Conservation (phyloP, 495 filamentous ascomycete species). For the Penicillium ochrochloron region DNA sequence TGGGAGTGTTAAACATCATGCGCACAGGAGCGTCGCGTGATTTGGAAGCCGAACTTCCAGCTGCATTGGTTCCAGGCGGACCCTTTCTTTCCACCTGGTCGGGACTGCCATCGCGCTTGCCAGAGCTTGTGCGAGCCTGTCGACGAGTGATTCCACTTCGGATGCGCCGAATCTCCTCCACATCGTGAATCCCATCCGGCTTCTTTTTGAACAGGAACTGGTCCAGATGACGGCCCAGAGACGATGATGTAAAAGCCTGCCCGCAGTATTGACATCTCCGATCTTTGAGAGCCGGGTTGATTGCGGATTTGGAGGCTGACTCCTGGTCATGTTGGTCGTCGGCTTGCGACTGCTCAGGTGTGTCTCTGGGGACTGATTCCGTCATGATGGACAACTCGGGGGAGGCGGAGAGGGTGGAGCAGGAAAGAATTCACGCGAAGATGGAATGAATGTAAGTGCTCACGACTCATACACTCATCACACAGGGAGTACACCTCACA, state of each 20-base stretch:
- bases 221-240: constrained; percentile 89
- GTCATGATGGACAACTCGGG: constrained; percentile 25
- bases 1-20: constrained; percentile 62
- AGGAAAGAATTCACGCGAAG: neutral
- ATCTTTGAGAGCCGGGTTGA: constrained; percentile 67
- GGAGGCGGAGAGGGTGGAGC: neutral
- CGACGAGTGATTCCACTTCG: constrained; percentile 82
- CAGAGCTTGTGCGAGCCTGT: constrained; percentile 67
- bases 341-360: constrained; percentile 57
- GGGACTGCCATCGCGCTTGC: constrained; percentile 56
- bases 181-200: constrained; percentile 84
- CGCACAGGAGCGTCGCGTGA: constrained; percentile 49
- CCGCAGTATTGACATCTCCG: constrained; percentile 82
- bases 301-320: constrained; percentile 36
- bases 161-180: constrained; percentile 81
- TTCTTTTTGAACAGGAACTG: constrained; percentile 89
- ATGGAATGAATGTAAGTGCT: neutral
- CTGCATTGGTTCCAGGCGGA: constrained; percentile 29
- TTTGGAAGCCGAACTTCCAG: constrained; percentile 34
- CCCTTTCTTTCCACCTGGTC: constrained; percentile 40
- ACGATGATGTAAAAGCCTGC: constrained; percentile 87
- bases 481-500: neutral
- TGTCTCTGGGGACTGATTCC: constrained; percentile 33
- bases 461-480: constrained; percentile 5
- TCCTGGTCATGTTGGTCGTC: constrained; percentile 37